These are phyloP conservation scores for Trametes gibbosa DNA, from an alignment of 768 basidiomycete species.

Conservation along the genomic window DNA sequence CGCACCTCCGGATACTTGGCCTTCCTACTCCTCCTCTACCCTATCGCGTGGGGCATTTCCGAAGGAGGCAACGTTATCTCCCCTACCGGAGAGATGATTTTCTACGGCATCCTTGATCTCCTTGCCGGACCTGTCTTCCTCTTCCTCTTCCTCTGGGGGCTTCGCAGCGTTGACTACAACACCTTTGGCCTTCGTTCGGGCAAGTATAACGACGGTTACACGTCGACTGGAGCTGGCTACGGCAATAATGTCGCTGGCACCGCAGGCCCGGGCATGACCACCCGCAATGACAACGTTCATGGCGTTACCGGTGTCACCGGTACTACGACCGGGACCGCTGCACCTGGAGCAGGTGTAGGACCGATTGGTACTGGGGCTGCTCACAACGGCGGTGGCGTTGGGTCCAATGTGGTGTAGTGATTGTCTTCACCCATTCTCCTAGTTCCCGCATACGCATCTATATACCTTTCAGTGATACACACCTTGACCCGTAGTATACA, in stretches of 20 bases:
- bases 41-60: conserved; percentile 55
- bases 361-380: neutral
- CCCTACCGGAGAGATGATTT: conserved; percentile 52
- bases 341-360: neutral
- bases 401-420: too few relatives aligned
- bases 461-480: too few relatives aligned
- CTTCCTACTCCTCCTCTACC: conserved; percentile 56
- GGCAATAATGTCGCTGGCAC: conserved; percentile 13
- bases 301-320: neutral
- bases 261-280: conserved; percentile 10
- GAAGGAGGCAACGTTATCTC: conserved; percentile 53
- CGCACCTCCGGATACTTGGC: conserved; percentile 40
- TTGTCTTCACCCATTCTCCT: too few relatives aligned
- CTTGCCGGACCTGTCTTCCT: conserved; percentile 41
- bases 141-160: conserved; percentile 23
- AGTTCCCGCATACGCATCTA: too few relatives aligned
- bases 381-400: neutral
- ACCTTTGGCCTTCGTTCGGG: conserved; percentile 29
- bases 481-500: too few relatives aligned
- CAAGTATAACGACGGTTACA: conserved; percentile 23
- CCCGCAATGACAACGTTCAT: neutral
- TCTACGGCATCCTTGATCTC: conserved; percentile 50
- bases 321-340: neutral
- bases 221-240: conserved; percentile 2
- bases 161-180: conserved; percentile 30